Evolutionary conservation across 805 yeast genomes (phyloP).

Genomic region (Sungouiozyma ichnusensis): DNA sequence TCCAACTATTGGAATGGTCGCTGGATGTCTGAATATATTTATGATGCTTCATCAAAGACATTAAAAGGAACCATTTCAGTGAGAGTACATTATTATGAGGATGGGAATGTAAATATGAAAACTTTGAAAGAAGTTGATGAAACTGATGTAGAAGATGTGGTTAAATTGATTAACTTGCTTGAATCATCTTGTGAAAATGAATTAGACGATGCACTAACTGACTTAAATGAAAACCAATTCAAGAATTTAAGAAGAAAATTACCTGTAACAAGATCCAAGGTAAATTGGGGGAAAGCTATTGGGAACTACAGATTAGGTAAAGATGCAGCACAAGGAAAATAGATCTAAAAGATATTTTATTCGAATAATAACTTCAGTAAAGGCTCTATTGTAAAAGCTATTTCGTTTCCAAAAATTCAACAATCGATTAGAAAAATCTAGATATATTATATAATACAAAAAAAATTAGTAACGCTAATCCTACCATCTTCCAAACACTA

Average conservation of each 20-base stretch:
- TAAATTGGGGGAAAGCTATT: conserved; percentile 91
- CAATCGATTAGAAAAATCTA: conserved; percentile 34
- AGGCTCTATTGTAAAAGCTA: too few species aligned
- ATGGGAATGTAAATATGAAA: conserved; percentile 82
- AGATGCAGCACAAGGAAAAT: conserved; percentile 47
- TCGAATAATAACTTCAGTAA: neutral
- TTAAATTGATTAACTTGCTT: conserved; percentile 34
- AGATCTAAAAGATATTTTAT: neutral
- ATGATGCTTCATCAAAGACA: conserved; percentile 25
- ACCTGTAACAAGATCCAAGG: conserved; percentile 84
- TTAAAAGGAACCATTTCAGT: conserved; percentile 48
- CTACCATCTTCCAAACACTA: conserved; percentile 48
- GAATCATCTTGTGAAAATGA: conserved; percentile 54
- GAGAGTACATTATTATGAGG: conserved; percentile 89
- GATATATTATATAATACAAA: conserved; percentile 47
- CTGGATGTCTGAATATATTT: conserved; percentile 64
- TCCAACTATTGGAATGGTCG: conserved; percentile 81
- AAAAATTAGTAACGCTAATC: conserved; percentile 42
- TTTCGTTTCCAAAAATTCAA: neutral
- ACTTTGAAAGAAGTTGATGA: conserved; percentile 31
- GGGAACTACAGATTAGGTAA: conserved; percentile 83
- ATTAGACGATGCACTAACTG: conserved; percentile 52
- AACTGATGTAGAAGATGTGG: conserved; percentile 17
- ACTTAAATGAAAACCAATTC: conserved; percentile 70
- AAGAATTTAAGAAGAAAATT: conserved; percentile 80